A percentile compares a stretch with the other conserved stretches of the same genome.
Conservation (phyloP, 352 stramenopile genomes). For the Aphanomyces astaci region DNA sequence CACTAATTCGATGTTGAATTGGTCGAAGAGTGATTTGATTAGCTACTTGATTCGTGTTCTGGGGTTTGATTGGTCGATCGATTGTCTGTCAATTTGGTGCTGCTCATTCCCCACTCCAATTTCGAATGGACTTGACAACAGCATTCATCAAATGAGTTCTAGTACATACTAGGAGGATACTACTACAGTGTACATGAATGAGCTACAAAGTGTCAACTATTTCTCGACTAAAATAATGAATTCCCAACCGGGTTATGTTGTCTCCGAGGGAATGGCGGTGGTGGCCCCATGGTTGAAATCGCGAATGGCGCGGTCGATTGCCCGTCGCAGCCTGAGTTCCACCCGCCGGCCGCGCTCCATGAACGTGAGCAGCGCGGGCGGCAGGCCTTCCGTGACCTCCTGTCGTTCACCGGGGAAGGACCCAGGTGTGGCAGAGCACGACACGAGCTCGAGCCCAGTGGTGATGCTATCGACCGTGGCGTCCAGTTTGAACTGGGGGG, state of each 20-base stretch:
- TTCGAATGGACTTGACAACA: no score
- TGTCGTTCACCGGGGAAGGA: not conserved
- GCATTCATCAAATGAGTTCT: no score
- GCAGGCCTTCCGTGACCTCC: not conserved
- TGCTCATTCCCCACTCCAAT: no score
- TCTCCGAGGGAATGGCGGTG: not conserved
- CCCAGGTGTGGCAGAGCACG: not conserved
- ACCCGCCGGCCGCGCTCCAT: conserved; percentile 18
- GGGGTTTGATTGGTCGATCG: no score
- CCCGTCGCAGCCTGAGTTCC: not conserved
- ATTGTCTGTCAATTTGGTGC: no score
- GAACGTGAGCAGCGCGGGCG: not conserved
- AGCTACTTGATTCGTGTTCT: no score
- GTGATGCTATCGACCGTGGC: conserved; percentile 5
- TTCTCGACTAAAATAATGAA: no score
- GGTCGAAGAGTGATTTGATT: no score
- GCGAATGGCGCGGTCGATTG: not conserved
- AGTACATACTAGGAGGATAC: no score
- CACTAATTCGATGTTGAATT: no score
- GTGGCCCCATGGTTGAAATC: not conserved
- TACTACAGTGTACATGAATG: no score
- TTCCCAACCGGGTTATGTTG: not conserved
- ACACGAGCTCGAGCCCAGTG: not conserved
- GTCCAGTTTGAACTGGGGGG: not conserved
- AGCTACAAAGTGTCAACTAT: no score